These are phyloP conservation scores for Xylaria acuta DNA, from an alignment of 495 filamentous ascomycete genomes.

Conservation along the genomic window DNA sequence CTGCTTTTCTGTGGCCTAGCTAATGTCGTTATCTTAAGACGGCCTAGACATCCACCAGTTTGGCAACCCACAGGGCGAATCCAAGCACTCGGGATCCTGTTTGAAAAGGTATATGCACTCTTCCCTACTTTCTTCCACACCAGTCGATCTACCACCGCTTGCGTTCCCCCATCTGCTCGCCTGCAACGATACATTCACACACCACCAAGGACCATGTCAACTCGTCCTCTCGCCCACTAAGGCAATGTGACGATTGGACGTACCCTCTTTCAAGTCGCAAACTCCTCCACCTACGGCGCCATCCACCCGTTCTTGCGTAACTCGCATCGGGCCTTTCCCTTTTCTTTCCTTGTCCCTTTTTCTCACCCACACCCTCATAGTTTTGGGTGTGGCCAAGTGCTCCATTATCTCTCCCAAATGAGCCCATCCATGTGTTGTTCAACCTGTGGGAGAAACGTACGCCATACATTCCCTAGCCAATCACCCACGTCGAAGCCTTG, in stretches of 20 bases:
- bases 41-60: conserved; percentile 37
- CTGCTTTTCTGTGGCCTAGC: conserved; percentile 25
- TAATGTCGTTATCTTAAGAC: conserved; percentile 34
- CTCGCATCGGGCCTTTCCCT: conserved; percentile 44
- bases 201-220: conserved; percentile 38
- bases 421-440: conserved; percentile 39
- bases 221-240: conserved; percentile 38
- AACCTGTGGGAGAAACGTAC: conserved; percentile 37
- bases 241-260: conserved; percentile 42
- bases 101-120: conserved; percentile 40
- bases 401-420: conserved; percentile 36
- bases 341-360: conserved; percentile 42
- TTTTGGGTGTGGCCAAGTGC: conserved; percentile 33
- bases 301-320: conserved; percentile 43
- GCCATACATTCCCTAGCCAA: conserved; percentile 38
- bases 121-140: conserved; percentile 26
- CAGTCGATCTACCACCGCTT: conserved; percentile 32
- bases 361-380: conserved; percentile 39
- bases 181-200: conserved; percentile 46
- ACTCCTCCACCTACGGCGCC: conserved; percentile 40
- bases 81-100: conserved; percentile 43
- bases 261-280: conserved; percentile 40
- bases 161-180: conserved; percentile 39
- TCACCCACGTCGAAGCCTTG: conserved; percentile 40
- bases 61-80: conserved; percentile 39